Evolutionary conservation across 164 flowering plant species (phyloP).

Genomic region (Taxillus chinensis): DNA sequence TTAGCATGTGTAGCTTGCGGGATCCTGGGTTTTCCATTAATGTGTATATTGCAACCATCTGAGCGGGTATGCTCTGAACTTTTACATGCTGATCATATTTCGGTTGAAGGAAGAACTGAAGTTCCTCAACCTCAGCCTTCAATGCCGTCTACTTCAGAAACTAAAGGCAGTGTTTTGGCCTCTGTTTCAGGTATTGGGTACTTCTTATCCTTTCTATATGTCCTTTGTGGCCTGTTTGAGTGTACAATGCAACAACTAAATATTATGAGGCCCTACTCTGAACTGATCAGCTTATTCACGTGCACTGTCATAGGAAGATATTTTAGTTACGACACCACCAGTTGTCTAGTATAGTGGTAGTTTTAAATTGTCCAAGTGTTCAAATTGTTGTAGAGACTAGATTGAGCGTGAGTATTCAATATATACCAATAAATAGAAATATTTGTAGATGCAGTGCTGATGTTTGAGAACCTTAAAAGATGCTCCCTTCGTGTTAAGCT

Average conservation of each 20-base stretch:
- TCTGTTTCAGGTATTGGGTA: slow-evolving; percentile 33
- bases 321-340: no score
- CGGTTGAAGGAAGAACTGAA: slow-evolving; percentile 11
- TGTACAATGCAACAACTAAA: no score
- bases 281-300: no score
- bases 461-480: no score
- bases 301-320: no score
- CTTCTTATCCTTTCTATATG: neutral
- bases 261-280: no score
- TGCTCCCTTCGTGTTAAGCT: neutral
- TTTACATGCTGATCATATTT: slow-evolving; percentile 17
- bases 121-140: slow-evolving; percentile 9
- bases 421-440: no score
- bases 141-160: neutral
- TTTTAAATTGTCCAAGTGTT: no score
- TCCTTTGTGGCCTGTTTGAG: neutral
- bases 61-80: slow-evolving; percentile 32
- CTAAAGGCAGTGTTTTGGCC: slow-evolving; percentile 10
- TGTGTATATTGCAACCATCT: slow-evolving; percentile 86
- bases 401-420: no score
- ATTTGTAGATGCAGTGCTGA: no score
- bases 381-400: no score
- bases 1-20: slow-evolving; percentile 96
- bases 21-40: slow-evolving; percentile 91
- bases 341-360: no score